These are phyloP conservation scores for Saccharum hybrid DNA, from an alignment of 202 grass and related monocot genomes.

Conservation along the genomic window DNA sequence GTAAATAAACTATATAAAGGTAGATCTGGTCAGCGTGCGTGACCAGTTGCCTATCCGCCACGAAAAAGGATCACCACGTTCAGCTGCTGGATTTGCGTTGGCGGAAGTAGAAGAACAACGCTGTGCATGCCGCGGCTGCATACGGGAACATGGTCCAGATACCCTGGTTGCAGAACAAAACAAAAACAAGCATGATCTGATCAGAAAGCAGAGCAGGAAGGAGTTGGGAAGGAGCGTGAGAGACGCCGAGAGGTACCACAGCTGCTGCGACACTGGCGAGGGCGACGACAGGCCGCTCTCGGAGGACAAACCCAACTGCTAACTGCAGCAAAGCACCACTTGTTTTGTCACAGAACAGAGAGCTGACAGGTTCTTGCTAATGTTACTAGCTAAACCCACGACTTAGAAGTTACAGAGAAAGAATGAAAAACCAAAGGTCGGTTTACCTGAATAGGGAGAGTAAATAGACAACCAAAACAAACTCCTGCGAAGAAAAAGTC, in stretches of 20 bases:
- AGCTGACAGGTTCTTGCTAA: not conserved
- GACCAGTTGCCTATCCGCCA: not conserved
- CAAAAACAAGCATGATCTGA: slow-evolving; percentile 3
- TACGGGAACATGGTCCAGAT: slow-evolving; percentile 79
- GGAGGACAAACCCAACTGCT: slow-evolving; percentile 63
- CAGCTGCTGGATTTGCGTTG: slow-evolving; percentile 42
- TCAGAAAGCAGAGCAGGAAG: not conserved
- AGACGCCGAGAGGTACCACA: slow-evolving; percentile 54
- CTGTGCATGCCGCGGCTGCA: slow-evolving; percentile 59
- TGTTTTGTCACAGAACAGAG: slow-evolving; percentile 24
- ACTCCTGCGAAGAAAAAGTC: slow-evolving; percentile 86
- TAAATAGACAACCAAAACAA: slow-evolving; percentile 82
- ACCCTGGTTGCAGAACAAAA: slow-evolving; percentile 54
- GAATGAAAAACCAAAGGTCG: not conserved
- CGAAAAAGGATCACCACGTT: slow-evolving; percentile 20
- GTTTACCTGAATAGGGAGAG: slow-evolving; percentile 80
- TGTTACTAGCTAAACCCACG: not conserved
- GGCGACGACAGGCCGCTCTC: slow-evolving; percentile 71
- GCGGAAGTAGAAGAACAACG: slow-evolving; percentile 69
- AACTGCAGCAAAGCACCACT: slow-evolving; percentile 58
- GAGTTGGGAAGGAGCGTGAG: not conserved
- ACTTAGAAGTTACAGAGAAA: not conserved
- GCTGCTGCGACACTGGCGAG: slow-evolving; percentile 81
- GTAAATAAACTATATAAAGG: not conserved
- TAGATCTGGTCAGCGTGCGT: not conserved